Evolutionary conservation across 352 stramenopile species (phyloP).

Genomic region (Pythium brachiatum): DNA sequence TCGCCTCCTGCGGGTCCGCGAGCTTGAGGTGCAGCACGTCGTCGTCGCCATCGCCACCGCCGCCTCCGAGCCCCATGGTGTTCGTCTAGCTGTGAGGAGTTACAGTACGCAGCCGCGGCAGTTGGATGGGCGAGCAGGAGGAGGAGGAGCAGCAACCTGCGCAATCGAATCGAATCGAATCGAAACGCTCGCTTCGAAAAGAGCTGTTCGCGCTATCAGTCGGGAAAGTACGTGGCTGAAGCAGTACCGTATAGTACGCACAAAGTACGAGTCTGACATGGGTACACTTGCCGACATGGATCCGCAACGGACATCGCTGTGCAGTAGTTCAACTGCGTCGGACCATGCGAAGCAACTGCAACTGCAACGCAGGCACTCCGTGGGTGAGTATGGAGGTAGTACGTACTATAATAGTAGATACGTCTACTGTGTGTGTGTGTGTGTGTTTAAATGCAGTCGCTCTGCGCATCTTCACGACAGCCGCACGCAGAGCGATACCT

Average conservation of each 20-base stretch:
- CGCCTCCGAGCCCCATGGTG: conserved; percentile 25
- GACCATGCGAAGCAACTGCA: too few relatives aligned
- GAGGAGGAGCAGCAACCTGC: background rate
- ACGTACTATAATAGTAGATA: too few relatives aligned
- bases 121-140: background rate
- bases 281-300: too few relatives aligned
- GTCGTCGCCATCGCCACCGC: conserved; percentile 14
- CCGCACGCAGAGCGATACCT: conserved; percentile 2
- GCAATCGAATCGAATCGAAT: background rate
- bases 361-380: too few relatives aligned
- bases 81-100: background rate
- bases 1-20: conserved; percentile 69
- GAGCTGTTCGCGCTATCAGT: conserved; percentile 3
- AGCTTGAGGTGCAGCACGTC: conserved; percentile 53
- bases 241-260: background rate
- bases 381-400: too few relatives aligned
- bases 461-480: conserved; percentile 4
- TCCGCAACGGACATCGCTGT: too few relatives aligned
- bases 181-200: background rate
- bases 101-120: background rate
- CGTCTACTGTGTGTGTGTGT: background rate
- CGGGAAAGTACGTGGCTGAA: background rate
- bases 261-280: background rate
- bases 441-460: background rate
- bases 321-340: too few relatives aligned